phyloP scores from a whole-genome alignment of 371 early-diverging fungal genomes.

The Saksenaea oblongispora region DNA sequence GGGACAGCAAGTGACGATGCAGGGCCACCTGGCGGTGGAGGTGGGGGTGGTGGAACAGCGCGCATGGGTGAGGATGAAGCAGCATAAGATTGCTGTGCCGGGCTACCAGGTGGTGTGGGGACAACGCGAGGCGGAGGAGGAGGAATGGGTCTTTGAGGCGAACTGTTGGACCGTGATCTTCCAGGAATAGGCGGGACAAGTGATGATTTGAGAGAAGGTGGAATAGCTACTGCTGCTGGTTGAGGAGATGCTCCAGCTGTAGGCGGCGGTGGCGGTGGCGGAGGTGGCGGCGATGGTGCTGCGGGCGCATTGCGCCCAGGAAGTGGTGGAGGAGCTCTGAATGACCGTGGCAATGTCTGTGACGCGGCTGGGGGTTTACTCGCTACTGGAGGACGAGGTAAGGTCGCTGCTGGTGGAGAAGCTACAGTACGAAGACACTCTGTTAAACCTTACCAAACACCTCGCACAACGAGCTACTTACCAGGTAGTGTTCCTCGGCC shows the following conservation, averaged over 20 bases:
- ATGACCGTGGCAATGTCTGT: slow-evolving; percentile 38
- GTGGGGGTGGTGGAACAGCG: slow-evolving; percentile 7
- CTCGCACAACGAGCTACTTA: background rate
- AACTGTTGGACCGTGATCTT: slow-evolving; percentile 41
- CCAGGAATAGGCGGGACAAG: slow-evolving; percentile 34
- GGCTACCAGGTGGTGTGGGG: slow-evolving; percentile 35
- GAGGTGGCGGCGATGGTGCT: slow-evolving; percentile 21
- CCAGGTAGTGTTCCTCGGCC: slow-evolving; percentile 25
- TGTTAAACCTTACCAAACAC: background rate
- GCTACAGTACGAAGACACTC: background rate
- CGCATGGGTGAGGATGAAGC: slow-evolving; percentile 15
- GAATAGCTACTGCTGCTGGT: slow-evolving; percentile 21
- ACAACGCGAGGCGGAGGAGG: slow-evolving; percentile 38
- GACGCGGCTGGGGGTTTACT: slow-evolving; percentile 16
- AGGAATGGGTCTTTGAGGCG: slow-evolving; percentile 46
- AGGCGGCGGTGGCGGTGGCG: slow-evolving; percentile 16
- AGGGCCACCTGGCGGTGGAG: slow-evolving; percentile 10
- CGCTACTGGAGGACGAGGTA: slow-evolving; percentile 16
- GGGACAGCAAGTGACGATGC: slow-evolving; percentile 28
- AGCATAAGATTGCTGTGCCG: slow-evolving; percentile 4
- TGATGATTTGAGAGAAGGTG: slow-evolving; percentile 24
- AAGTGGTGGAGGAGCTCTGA: slow-evolving; percentile 44
- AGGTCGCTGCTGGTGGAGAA: slow-evolving; percentile 19
- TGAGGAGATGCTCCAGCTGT: slow-evolving; percentile 22
- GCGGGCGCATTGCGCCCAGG: slow-evolving; percentile 24